Evolutionary conservation across 2,329 filamentous ascomycete species (phyloP).

Genomic region (Fusarium sublunatum): DNA sequence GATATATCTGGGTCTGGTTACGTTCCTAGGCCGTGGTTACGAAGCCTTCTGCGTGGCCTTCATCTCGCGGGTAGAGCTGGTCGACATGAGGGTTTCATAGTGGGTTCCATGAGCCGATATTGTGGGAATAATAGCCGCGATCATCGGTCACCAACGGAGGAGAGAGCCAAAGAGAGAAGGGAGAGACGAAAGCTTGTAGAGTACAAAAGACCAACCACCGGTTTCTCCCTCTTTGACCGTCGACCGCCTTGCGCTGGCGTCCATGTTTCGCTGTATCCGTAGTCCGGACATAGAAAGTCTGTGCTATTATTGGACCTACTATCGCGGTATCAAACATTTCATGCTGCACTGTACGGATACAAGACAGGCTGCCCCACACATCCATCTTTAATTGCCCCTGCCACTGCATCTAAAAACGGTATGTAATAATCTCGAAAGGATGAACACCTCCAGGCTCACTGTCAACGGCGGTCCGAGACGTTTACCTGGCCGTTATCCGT

Average conservation of each 20-base stretch:
- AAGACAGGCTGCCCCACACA: constrained; percentile 26
- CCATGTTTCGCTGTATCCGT: constrained; percentile 8
- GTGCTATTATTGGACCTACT: constrained; percentile 13
- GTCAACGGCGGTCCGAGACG: constrained; percentile 6
- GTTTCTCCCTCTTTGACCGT: background rate
- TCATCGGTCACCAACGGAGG: constrained; percentile 31
- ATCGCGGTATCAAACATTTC: constrained; percentile 10
- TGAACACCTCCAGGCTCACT: constrained; percentile 1
- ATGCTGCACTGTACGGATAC: constrained; percentile 22
- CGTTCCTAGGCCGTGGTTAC: constrained; percentile 39
- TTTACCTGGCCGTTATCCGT: constrained; percentile 7
- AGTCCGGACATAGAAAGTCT: constrained; percentile 18
- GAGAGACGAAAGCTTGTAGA: constrained; percentile 30
- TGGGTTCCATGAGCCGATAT: constrained; percentile 36
- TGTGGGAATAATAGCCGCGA: constrained; percentile 29
- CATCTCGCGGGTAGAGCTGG: constrained; percentile 27
- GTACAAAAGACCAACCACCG: constrained; percentile 2
- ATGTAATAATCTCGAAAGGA: background rate
- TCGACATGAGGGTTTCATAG: constrained; percentile 29
- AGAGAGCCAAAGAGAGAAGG: constrained; percentile 29
- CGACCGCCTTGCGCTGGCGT: constrained; percentile 13
- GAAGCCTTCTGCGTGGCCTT: constrained; percentile 37
- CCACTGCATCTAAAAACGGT: constrained; percentile 11
- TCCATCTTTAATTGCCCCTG: constrained; percentile 31
- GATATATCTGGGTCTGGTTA: constrained; percentile 37